A percentile compares a stretch with the other conserved stretches of the same genome.
Evolutionary conservation across 306 rosid species (phyloP).

Genomic region (Acacia melanoxylon): DNA sequence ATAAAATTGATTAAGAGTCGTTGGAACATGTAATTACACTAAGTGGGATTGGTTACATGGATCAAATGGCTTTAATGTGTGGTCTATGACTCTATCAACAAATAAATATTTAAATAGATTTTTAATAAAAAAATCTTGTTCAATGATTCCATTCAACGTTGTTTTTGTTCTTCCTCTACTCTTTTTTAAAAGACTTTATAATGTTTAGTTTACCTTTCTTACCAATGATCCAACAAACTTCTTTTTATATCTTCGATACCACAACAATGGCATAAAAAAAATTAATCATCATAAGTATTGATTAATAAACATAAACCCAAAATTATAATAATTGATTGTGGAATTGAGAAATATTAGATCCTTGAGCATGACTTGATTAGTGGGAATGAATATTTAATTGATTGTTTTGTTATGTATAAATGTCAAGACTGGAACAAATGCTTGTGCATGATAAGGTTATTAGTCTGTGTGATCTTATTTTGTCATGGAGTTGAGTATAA

Average conservation of each 20-base stretch:
- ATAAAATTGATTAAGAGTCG: neutral
- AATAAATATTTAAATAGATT: too few relatives aligned
- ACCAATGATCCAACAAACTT: fast-evolving
- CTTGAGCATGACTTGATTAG: neutral
- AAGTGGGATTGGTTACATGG: too few relatives aligned
- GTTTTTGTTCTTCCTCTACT: too few relatives aligned
- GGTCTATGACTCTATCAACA: too few relatives aligned
- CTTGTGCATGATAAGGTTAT: neutral
- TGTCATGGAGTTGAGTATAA: neutral
- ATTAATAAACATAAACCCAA: neutral
- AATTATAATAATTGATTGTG: neutral
- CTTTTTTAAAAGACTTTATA: neutral
- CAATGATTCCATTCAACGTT: too few relatives aligned
- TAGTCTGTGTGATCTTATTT: neutral
- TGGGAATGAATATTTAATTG: too few relatives aligned
- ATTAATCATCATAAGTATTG: neutral
- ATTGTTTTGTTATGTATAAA: too few relatives aligned
- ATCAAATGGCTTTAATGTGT: too few relatives aligned
- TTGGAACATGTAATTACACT: neutral
- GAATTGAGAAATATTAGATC: neutral
- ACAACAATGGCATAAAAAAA: neutral
- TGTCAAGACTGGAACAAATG: neutral
- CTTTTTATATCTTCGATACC: too few relatives aligned
- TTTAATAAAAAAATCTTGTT: too few relatives aligned
- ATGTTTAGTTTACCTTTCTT: too few relatives aligned